These are phyloP conservation scores for Lactarius quietus DNA, from an alignment of 768 basidiomycete genomes.

Conservation along the genomic window DNA sequence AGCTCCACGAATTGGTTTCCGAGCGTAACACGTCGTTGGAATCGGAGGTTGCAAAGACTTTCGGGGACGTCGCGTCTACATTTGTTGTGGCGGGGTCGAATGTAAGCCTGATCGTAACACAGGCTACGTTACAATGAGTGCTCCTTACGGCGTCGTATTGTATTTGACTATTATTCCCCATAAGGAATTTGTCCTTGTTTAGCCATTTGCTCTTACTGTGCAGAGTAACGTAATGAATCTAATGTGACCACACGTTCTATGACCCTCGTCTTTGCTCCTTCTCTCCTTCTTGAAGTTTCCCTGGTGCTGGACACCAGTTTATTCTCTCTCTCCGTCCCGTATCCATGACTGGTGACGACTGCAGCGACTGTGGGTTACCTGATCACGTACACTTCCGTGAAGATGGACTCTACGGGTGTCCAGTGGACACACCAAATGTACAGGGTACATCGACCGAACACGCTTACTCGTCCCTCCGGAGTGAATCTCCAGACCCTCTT, in stretches of 20 bases:
- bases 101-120: slow-evolving; percentile 54
- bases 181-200: slow-evolving; percentile 5
- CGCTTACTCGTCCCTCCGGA: not conserved
- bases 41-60: slow-evolving; percentile 60
- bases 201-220: not conserved
- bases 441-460: not conserved
- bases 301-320: slow-evolving; percentile 16
- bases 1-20: slow-evolving; percentile 49
- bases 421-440: not conserved
- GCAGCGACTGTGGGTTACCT: slow-evolving; percentile 14
- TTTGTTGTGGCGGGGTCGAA: slow-evolving; percentile 52
- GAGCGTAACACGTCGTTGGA: slow-evolving; percentile 43
- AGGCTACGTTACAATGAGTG: slow-evolving; percentile 36
- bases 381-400: slow-evolving; percentile 8
- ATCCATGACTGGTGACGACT: slow-evolving; percentile 15
- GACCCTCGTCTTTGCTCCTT: not conserved
- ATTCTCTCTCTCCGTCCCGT: not conserved
- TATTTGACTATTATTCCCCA: not conserved
- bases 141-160: not conserved
- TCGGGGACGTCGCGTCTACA: slow-evolving; percentile 74
- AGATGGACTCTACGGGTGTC: slow-evolving; percentile 18
- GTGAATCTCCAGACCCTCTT: slow-evolving; percentile 17
- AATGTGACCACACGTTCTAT: not conserved
- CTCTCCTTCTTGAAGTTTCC: not conserved
- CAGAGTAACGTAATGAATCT: too few relatives aligned